phyloP scores from a whole-genome alignment of 129 eudicot genomes.

The Artemisia argyi region DNA sequence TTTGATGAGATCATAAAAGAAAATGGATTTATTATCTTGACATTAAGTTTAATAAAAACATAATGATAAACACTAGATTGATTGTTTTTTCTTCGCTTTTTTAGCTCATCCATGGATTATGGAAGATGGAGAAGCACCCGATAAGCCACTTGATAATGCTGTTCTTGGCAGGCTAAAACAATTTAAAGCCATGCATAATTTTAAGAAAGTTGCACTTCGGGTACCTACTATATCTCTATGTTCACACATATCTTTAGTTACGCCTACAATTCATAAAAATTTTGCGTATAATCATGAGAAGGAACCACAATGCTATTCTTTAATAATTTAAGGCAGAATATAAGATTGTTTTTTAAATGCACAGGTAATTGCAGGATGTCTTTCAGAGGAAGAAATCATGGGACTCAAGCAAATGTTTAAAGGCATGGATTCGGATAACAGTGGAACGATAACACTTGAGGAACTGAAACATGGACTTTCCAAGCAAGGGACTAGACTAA shows the following conservation, averaged over 20 bases:
- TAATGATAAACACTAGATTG: neutral
- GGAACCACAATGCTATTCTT: neutral
- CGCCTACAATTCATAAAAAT: neutral
- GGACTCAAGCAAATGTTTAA: slow-evolving; percentile 87
- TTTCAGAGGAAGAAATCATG: slow-evolving; percentile 91
- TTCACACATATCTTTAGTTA: neutral
- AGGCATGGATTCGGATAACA: slow-evolving; percentile 80
- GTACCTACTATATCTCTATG: slow-evolving; percentile 30
- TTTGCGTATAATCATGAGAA: neutral
- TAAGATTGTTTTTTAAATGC: slow-evolving; percentile 19
- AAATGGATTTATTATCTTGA: neutral
- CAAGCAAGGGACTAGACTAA: slow-evolving; percentile 69
- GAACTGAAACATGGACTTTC: slow-evolving; percentile 75
- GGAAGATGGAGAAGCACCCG: slow-evolving; percentile 96
- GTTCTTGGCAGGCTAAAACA: slow-evolving; percentile 83
- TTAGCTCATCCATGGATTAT: slow-evolving; percentile 89
- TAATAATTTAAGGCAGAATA: neutral
- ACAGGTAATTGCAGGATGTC: slow-evolving; percentile 91
- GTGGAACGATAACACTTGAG: slow-evolving; percentile 87
- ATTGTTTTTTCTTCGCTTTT: neutral
- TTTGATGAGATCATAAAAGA: neutral
- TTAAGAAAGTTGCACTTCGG: slow-evolving; percentile 89
- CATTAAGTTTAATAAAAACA: neutral
- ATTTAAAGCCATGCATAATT: slow-evolving; percentile 82
- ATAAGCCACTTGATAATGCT: slow-evolving; percentile 81